Evolutionary conservation across 768 basidiomycete species (phyloP).

Genomic region (Tulasnella sp.): DNA sequence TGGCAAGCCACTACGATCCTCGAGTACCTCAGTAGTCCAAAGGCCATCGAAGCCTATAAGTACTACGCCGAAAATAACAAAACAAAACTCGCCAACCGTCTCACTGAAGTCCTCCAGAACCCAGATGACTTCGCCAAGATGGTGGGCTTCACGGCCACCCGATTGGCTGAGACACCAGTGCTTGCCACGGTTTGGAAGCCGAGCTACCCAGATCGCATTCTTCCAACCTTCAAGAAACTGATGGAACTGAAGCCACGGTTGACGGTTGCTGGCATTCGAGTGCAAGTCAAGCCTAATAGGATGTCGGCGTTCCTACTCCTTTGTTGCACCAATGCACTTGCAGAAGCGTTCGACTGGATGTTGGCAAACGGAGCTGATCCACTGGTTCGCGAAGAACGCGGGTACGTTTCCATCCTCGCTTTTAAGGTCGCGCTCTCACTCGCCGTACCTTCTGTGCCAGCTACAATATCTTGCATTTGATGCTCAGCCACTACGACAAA

Average conservation of each 20-base stretch:
- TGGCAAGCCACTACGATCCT: constrained; percentile 28
- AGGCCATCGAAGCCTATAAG: constrained; percentile 45
- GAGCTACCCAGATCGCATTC: neutral
- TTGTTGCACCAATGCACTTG: no score
- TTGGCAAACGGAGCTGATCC: constrained; percentile 42
- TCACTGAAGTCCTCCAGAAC: constrained; percentile 36
- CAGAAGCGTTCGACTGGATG: constrained; percentile 40
- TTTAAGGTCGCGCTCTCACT: neutral
- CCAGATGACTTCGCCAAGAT: constrained; percentile 40
- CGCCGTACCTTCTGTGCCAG: neutral
- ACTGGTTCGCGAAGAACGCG: constrained; percentile 37
- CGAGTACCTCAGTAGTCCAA: constrained; percentile 42
- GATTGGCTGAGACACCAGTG: constrained; percentile 47
- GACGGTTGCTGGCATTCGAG: constrained; percentile 28
- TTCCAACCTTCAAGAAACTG: constrained; percentile 37
- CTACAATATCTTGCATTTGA: constrained; percentile 52
- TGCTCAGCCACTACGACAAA: constrained; percentile 31
- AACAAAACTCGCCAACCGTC: constrained; percentile 37
- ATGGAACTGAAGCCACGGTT: constrained; percentile 39
- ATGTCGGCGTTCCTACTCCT: no score
- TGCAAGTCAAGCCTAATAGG: no score
- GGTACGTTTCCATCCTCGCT: constrained; percentile 32
- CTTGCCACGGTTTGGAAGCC: constrained; percentile 35
- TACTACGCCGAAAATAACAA: constrained; percentile 41
- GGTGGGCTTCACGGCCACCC: constrained; percentile 45